phyloP scores from a whole-genome alignment of 768 basidiomycete genomes.

The Sistotremastrum suecicum region DNA sequence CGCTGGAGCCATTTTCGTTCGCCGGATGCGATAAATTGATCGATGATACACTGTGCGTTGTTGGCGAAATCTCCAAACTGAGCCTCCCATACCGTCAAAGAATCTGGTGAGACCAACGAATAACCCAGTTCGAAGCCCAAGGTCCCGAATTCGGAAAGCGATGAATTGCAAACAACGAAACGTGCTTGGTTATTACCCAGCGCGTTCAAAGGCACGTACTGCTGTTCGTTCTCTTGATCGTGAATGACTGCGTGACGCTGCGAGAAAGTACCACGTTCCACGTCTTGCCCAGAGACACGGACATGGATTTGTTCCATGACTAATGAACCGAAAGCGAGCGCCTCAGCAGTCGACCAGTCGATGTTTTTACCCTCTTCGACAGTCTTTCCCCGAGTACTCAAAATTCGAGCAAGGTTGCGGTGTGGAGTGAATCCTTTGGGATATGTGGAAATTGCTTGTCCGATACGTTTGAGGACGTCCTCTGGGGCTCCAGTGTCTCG shows the following conservation, averaged over 20 bases:
- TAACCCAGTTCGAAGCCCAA: conserved; percentile 98
- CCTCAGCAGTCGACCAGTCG: conserved; percentile 98
- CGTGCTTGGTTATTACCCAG: conserved; percentile 78
- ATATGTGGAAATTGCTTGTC: conserved; percentile 74
- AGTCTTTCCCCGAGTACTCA: conserved; percentile 73
- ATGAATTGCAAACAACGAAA: conserved; percentile 94
- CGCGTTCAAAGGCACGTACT: conserved; percentile 82
- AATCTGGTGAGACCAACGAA: conserved; percentile 89
- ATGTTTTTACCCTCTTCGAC: conserved; percentile 85
- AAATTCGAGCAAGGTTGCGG: conserved; percentile 88
- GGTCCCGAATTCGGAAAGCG: conserved; percentile 85
- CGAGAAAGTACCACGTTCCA: conserved; percentile 97
- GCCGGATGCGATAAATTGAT: conserved; percentile 96
- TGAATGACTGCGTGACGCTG: conserved; percentile 96
- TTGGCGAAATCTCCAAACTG: conserved; percentile 99
- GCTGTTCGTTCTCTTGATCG: conserved; percentile 85
- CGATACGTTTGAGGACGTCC: conserved; percentile 67
- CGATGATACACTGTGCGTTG: conserved; percentile 95
- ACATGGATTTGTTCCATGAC: conserved; percentile 90
- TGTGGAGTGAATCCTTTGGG: conserved; percentile 81
- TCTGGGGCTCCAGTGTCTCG: conserved; percentile 72
- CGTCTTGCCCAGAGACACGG: conserved; percentile 93
- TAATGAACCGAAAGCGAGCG: conserved; percentile 88
- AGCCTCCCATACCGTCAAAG: conserved; percentile 94
- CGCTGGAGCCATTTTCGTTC: conserved; percentile 98